These are phyloP conservation scores for Cladobotryum protrusum DNA, from an alignment of 2,329 filamentous ascomycete species.

Conservation along the genomic window DNA sequence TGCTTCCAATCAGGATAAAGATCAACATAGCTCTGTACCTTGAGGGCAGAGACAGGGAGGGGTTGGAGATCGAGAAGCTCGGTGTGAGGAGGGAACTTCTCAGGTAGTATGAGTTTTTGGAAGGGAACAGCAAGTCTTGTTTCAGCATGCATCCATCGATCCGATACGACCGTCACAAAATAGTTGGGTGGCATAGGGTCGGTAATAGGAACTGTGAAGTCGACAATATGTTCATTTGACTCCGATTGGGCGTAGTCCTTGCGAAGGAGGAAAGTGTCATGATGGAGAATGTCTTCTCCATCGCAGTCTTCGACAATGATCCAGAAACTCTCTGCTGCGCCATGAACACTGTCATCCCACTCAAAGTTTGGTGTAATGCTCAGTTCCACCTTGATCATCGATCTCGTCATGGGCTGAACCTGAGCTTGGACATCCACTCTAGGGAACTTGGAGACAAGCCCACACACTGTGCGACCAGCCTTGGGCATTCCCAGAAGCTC, in stretches of 20 bases:
- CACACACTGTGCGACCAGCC: conserved; percentile 78
- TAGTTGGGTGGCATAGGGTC: conserved; percentile 99
- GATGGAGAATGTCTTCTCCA: conserved; percentile 89
- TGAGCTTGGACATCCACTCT: conserved; percentile 88
- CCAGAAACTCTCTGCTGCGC: conserved; percentile 89
- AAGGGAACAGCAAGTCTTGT: conserved; percentile 90
- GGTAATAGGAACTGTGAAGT: conserved; percentile 93
- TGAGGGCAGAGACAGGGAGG: conserved; percentile 80
- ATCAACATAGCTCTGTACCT: conserved; percentile 72
- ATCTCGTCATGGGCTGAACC: conserved; percentile 89
- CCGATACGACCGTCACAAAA: conserved; percentile 90
- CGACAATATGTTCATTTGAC: conserved; percentile 86
- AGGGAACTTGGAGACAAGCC: conserved; percentile 85
- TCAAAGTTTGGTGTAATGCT: conserved; percentile 91
- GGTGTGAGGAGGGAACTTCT: conserved; percentile 93
- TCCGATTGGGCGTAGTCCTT: conserved; percentile 82
- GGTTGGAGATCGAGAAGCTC: conserved; percentile 88
- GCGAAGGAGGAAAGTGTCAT: conserved; percentile 88
- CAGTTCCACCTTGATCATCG: conserved; percentile 83
- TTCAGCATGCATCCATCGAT: conserved; percentile 98
- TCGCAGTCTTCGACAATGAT: conserved; percentile 96
- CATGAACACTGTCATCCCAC: conserved; percentile 89
- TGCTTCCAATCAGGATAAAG: conserved; percentile 79
- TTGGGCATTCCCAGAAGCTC: conserved; percentile 88
- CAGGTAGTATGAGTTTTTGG: conserved; percentile 87